Evolutionary conservation across 2,329 filamentous ascomycete genomes (phyloP), one percentile per base, ranked within the genome.

Genomic region (Alternaria gaisen): DNA sequence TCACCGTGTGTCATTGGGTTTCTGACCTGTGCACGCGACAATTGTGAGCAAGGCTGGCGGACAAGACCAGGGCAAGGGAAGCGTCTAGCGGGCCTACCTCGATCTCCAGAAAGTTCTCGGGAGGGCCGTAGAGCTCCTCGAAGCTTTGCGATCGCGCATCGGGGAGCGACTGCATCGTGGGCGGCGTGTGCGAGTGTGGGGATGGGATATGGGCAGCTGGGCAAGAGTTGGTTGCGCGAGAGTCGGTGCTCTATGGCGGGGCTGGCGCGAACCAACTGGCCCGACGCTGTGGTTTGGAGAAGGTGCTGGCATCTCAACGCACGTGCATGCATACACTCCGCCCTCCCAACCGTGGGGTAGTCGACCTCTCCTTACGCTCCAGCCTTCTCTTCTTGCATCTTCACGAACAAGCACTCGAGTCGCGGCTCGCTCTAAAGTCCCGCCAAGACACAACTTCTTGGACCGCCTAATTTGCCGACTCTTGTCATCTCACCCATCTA

Each of bases 71-170:
- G 56, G 61, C 44, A 54, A 43, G 36, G 61, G 50, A 50, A 30
- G 55, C 46, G 43, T 44, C 18, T 52, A 34, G 53, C 12, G 57
- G 53, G 53, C 64, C 51, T 80, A 95, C 94, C 86, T 99, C 95
- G 67, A 99, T 97, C 84, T 99, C 95, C 56, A 99, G 87, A 78
- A 98, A 97, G 84, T 99, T 99, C 85, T 99, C 95, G 6, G 95
- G 95, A 48, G 94, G 93, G 14, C 94, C 95, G 81, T 99, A 99
- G 79, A 98, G 97, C 86, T 99, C 95, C 82, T 99, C 95, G 78
- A 97, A 98, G 77, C 91, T 95, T 84, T 99, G 95, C 82, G 92
- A 89, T 74, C 94, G 91, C 70, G 91, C 82, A 68, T 88, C 86
- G 47, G 87, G 87, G 72, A 89, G 83, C 60, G 86, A 85, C 79